Percentiles rank a stretch among this genome's conserved stretches.
phyloP scores from a whole-genome alignment of 2,329 filamentous ascomycete genomes.

The Alternaria ethzedia region DNA sequence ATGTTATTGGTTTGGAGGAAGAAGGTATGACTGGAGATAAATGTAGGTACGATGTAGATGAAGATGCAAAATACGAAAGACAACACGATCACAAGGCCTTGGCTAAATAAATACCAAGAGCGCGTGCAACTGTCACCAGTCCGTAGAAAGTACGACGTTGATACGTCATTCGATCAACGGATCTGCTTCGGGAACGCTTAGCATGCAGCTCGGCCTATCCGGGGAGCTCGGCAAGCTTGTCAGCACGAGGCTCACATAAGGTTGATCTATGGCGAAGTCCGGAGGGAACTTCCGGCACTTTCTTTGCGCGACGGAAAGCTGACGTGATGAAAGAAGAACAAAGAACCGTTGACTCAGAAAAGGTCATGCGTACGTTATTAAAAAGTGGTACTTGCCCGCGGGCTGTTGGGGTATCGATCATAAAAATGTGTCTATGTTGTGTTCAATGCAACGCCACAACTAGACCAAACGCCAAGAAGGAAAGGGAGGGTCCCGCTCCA shows the following conservation, averaged over 20 bases:
- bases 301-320: not conserved
- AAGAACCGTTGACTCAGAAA: not conserved
- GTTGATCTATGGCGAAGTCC: conserved; percentile 16
- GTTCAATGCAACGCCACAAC: not conserved
- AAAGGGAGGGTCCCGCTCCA: not conserved
- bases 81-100: conserved; percentile 8
- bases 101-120: conserved; percentile 23
- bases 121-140: conserved; percentile 36
- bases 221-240: conserved; percentile 33
- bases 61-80: not conserved
- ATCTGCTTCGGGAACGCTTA: conserved; percentile 22
- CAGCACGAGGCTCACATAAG: conserved; percentile 19
- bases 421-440: not conserved
- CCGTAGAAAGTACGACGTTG: conserved; percentile 8
- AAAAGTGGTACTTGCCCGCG: not conserved
- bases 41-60: not conserved
- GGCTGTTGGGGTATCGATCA: not conserved
- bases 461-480: conserved; percentile 16
- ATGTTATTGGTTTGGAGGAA: too few species aligned
- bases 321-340: not conserved
- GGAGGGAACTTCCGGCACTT: conserved; percentile 2
- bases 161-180: conserved; percentile 38
- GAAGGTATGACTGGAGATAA: not conserved
- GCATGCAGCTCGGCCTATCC: conserved; percentile 26
- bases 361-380: not conserved